A percentile compares a stretch with the other conserved stretches of the same genome.
These are phyloP conservation scores for Aspergillus haitiensis DNA, from an alignment of 495 filamentous ascomycete species.

Conservation along the genomic window DNA sequence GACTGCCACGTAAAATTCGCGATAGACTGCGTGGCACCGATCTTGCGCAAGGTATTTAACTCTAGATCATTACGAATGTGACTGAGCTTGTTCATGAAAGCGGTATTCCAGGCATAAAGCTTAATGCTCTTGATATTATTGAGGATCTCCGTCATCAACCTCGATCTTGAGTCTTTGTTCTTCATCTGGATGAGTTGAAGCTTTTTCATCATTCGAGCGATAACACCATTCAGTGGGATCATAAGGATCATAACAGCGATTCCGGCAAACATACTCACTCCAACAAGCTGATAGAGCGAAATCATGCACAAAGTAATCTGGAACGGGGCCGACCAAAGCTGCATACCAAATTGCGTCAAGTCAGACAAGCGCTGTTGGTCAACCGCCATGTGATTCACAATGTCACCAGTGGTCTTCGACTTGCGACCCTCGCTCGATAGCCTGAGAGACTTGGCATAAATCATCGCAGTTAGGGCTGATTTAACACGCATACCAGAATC, in stretches of 20 bases:
- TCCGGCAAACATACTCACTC: conserved; percentile 93
- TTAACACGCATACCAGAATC: conserved; percentile 97
- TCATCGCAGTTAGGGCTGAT: conserved; percentile 80
- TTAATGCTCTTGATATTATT: conserved; percentile 99
- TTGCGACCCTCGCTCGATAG: conserved; percentile 91
- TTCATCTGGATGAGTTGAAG: conserved; percentile 97
- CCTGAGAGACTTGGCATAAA: conserved; percentile 86
- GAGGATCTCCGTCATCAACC: conserved; percentile 94
- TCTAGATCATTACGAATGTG: conserved; percentile 94
- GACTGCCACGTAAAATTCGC: conserved; percentile 99
- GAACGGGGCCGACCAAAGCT: conserved; percentile 94
- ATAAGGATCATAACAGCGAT: conserved; percentile 95
- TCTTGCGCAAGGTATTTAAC: conserved; percentile 91
- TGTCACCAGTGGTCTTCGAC: conserved; percentile 93
- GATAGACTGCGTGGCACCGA: conserved; percentile 88
- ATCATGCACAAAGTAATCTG: conserved; percentile 95
- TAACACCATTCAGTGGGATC: conserved; percentile 94
- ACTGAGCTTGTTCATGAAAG: conserved; percentile 96
- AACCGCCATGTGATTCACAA: conserved; percentile 98
- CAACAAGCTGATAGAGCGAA: conserved; percentile 91
- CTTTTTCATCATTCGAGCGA: conserved; percentile 89
- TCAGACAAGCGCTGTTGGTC: conserved; percentile 95
- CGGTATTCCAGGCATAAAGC: conserved; percentile 94
- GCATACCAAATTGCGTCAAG: conserved; percentile 90
- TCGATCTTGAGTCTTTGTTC: conserved; percentile 93